phyloP scores from a whole-genome alignment of 441 rosid species.

The Corymbia calophylla region DNA sequence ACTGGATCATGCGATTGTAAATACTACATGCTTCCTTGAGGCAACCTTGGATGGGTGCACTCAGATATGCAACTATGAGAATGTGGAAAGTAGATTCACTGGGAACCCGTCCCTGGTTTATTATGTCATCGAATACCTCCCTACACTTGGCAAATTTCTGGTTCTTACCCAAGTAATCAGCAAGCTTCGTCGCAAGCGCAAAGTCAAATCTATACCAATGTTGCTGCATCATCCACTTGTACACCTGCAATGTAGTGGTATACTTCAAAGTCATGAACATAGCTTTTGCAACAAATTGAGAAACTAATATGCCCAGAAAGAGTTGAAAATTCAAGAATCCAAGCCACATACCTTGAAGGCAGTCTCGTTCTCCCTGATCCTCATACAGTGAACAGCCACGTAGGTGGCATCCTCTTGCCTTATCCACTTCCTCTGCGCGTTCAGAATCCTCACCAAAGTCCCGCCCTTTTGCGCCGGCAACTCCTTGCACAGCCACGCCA shows the following conservation, averaged over 20 bases:
- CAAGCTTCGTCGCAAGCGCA: conserved; percentile 76
- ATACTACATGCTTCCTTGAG: conserved; percentile 75
- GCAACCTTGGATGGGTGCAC: conserved; percentile 58
- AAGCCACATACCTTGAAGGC: conserved; percentile 50
- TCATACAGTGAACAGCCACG: conserved; percentile 60
- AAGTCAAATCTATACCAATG: conserved; percentile 85
- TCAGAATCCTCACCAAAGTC: conserved; percentile 57
- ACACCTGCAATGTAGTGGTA: conserved; percentile 34
- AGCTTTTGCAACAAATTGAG: neutral
- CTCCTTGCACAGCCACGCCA: conserved; percentile 91
- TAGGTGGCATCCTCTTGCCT: conserved; percentile 81
- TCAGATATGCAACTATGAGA: conserved; percentile 72
- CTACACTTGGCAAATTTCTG: conserved; percentile 67
- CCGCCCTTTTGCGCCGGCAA: conserved; percentile 65
- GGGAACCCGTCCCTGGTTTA: conserved; percentile 86
- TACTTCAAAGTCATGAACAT: neutral
- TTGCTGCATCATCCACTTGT: conserved; percentile 90
- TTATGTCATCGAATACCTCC: conserved; percentile 69
- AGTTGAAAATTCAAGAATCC: neutral
- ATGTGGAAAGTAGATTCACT: conserved; percentile 85
- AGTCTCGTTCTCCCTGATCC: conserved; percentile 76
- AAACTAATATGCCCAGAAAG: neutral
- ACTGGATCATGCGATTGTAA: conserved; percentile 85
- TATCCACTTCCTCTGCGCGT: conserved; percentile 84
- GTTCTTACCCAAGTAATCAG: conserved; percentile 84